Base-by-base conservation (phyloP, 2,329 filamentous ascomycete species). In the Colletotrichum lini region DNA sequence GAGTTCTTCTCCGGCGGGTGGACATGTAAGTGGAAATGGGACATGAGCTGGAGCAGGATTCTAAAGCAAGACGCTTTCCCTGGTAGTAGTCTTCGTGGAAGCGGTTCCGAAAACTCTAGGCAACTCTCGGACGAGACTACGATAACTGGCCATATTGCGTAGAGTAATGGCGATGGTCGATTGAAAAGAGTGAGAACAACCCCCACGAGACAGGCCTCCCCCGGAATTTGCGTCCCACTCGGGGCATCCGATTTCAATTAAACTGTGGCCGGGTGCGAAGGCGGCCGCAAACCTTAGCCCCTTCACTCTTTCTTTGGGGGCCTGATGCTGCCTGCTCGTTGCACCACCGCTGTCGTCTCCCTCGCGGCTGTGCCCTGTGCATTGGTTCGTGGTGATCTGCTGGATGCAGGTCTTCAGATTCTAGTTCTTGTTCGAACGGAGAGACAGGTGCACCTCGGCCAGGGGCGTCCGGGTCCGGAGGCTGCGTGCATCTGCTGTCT, bases 161-260 rank as follows among this genome's bases (percentile, higher is more conserved):
- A 13, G 9, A 10, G 35, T 9, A 9, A 40, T 42, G n/a, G 30
- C 6, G n/a, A 62, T 23, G 13, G 7, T 62, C 26, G 35, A 47
- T 18, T 18, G 15, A 18, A 26, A 45, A 30, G 21, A 30, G 35
- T 50, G 7, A 4, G 21, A 47, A 42, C 53, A 44, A 57, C 38
- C 18, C 18, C 15, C 23, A 18, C 5, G 47, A 66, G 58, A 44
- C 67, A 70, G 62, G 56, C 54, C 26, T 7, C 15, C n/a, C 40
- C 62, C 49, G 40, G 67, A 30, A 21, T n/a, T n/a, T 10, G 15
- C 59, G 53, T 38, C n/a, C 62, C 49, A 61, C 67, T 49, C 45
- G 53, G 50, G 47, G 67, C 44, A 49, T 59, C 45, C 44, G 52
- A 68, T 26, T 21, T 57, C 52, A 59, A 65, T 53, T 59, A 42